Percentiles rank a stretch among this genome's conserved stretches.
phyloP scores from a whole-genome alignment of 805 yeast genomes.

The Tetrapisispora fleetii region DNA sequence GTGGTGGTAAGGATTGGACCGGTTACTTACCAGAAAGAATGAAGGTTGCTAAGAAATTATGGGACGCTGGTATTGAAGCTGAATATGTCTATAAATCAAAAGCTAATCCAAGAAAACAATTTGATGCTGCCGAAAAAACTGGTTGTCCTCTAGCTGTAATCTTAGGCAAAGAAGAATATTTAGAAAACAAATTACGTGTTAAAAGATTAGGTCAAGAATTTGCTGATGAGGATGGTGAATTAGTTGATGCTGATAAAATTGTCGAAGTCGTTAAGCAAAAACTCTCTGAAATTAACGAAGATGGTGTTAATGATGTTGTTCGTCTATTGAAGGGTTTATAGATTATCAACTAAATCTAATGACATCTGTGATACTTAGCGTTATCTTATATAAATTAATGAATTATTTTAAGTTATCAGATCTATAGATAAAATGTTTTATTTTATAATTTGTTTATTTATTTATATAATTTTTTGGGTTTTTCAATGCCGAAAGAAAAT shows the following conservation, averaged over 20 bases:
- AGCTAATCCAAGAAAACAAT: constrained; percentile 92
- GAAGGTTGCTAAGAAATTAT: constrained; percentile 68
- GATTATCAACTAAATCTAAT: not conserved
- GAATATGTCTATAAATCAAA: constrained; percentile 89
- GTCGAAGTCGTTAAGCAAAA: constrained; percentile 43
- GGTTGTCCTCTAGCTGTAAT: constrained; percentile 89
- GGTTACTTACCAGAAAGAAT: constrained; percentile 91
- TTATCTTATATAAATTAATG: not conserved
- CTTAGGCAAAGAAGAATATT: constrained; percentile 86
- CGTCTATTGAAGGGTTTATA: constrained; percentile 51
- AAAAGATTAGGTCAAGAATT: constrained; percentile 86
- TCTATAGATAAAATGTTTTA: not conserved
- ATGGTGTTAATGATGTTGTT: constrained; percentile 55
- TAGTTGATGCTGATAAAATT: constrained; percentile 53
- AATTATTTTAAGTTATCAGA: not conserved
- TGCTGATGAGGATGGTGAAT: constrained; percentile 76
- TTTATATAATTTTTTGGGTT: too few species aligned
- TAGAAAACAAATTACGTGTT: constrained; percentile 69
- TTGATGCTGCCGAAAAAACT: constrained; percentile 92
- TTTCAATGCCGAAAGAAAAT: too few species aligned
- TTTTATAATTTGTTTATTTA: not conserved
- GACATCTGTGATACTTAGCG: not conserved
- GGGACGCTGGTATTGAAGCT: constrained; percentile 83
- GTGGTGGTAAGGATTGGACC: constrained; percentile 94
- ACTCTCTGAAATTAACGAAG: constrained; percentile 40